Conservation (phyloP, 768 basidiomycete species). For the Gautieria morchelliformis region DNA sequence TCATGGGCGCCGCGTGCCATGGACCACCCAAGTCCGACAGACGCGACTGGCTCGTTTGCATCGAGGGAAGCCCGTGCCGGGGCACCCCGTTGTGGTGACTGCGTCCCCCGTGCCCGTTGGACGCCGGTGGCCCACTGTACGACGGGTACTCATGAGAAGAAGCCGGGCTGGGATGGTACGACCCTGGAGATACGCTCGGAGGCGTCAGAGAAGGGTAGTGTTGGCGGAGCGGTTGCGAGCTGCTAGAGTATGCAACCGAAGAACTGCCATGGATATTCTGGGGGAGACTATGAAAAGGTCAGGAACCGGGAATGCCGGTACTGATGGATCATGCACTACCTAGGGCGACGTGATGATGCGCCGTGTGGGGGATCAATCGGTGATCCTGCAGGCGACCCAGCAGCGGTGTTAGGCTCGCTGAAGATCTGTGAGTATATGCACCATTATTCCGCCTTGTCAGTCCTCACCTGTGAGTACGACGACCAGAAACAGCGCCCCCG, state of each 20-base stretch:
- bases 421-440: background rate
- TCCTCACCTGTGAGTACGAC: conserved; percentile 3
- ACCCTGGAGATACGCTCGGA: conserved; percentile 2
- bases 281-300: background rate
- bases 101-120: background rate
- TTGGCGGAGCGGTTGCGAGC: conserved; percentile 3
- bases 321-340: background rate
- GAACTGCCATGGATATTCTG: background rate
- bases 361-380: conserved; percentile 1
- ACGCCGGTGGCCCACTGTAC: conserved; percentile 10
- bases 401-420: conserved; percentile 8
- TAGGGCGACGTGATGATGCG: conserved; percentile 5
- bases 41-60: conserved; percentile 26
- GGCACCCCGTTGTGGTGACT: no score
- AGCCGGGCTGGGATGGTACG: conserved; percentile 1
- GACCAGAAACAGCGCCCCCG: background rate
- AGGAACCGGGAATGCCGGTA: background rate
- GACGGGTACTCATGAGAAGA: conserved; percentile 13
- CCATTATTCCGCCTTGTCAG: background rate
- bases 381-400: background rate
- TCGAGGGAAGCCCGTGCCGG: conserved; percentile 14
- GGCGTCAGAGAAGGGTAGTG: conserved; percentile 2
- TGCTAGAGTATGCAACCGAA: background rate
- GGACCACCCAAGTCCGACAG: conserved; percentile 40
- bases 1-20: conserved; percentile 41